phyloP scores from a whole-genome alignment of 345 rosid species.

The Rhizophora apiculata region DNA sequence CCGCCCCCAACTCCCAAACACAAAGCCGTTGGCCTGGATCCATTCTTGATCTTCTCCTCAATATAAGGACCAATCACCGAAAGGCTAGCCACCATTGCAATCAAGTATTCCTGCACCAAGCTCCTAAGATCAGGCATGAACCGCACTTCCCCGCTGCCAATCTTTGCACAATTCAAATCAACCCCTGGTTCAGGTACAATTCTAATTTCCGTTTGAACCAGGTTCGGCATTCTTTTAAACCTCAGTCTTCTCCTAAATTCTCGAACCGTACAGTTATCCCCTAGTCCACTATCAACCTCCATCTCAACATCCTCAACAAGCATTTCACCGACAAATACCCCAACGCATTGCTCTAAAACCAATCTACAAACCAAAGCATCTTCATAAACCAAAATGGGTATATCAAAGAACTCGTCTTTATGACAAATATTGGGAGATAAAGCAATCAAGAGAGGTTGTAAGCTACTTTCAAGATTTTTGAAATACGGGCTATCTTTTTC shows the following conservation, averaged over 20 bases:
- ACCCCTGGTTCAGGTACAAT: constrained; percentile 29
- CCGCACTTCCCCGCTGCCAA: constrained; percentile 24
- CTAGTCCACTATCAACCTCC: constrained; percentile 16
- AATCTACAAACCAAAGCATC: constrained; percentile 50
- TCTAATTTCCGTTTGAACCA: constrained; percentile 60
- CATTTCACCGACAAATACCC: constrained; percentile 68
- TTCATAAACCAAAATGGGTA: constrained; percentile 55
- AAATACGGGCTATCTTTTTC: constrained; percentile 14
- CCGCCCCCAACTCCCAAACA: constrained; percentile 92
- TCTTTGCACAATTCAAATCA: constrained; percentile 18
- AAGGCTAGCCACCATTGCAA: constrained; percentile 74
- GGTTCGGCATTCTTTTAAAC: constrained; percentile 80
- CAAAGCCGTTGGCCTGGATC: constrained; percentile 51
- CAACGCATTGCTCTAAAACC: constrained; percentile 47
- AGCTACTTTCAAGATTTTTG: constrained; percentile 24
- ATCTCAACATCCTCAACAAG: constrained; percentile 71
- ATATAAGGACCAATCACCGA: constrained; percentile 35
- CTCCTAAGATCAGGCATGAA: constrained; percentile 43
- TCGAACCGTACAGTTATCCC: constrained; percentile 17
- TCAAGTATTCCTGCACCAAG: constrained; percentile 72
- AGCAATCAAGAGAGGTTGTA: constrained; percentile 48
- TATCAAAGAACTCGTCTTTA: constrained; percentile 24
- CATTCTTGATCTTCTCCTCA: constrained; percentile 14
- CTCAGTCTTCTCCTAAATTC: constrained; percentile 83
- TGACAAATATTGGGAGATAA: constrained; percentile 44